Percentiles rank a stretch among this genome's conserved stretches.
Conservation (phyloP, 2,329 filamentous ascomycete species). For the Xylaria sp. region DNA sequence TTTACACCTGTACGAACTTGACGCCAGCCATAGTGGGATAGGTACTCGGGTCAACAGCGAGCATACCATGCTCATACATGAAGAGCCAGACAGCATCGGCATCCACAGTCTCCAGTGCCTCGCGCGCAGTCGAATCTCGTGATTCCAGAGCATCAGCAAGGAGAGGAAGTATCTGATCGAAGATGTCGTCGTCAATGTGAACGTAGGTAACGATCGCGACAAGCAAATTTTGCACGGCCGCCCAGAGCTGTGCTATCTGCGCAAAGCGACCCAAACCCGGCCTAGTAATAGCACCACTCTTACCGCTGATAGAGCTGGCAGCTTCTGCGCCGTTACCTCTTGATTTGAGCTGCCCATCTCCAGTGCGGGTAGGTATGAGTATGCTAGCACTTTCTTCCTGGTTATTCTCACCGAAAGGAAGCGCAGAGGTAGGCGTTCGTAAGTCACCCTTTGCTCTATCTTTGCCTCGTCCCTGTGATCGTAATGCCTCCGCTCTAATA, state of each 20-base stretch:
- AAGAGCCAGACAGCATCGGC: conserved; percentile 79
- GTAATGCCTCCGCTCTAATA: conserved; percentile 48
- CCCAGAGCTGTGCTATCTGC: conserved; percentile 68
- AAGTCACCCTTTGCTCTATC: conserved; percentile 12
- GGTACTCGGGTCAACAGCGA: conserved; percentile 40
- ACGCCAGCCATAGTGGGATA: conserved; percentile 52
- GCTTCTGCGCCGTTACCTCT: conserved; percentile 24
- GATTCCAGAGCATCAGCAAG: conserved; percentile 57
- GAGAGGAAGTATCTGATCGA: conserved; percentile 73
- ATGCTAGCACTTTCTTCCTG: conserved; percentile 27
- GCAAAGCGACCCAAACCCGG: conserved; percentile 63
- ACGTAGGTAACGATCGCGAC: conserved; percentile 67
- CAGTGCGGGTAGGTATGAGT: conserved; percentile 38
- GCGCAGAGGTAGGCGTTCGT: background rate
- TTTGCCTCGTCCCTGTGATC: conserved; percentile 19
- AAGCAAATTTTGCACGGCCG: conserved; percentile 64
- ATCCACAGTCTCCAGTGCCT: conserved; percentile 68
- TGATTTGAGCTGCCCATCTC: conserved; percentile 32
- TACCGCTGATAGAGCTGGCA: conserved; percentile 14
- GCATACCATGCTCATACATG: conserved; percentile 54
- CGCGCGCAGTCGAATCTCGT: conserved; percentile 52
- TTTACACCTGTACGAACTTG: conserved; percentile 43
- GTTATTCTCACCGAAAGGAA: conserved; percentile 7
- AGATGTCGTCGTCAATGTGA: conserved; percentile 68
- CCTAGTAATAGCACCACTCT: background rate